phyloP scores from a whole-genome alignment of 1,139 yeast species.

The Nakaseomyces glabratus region DNA sequence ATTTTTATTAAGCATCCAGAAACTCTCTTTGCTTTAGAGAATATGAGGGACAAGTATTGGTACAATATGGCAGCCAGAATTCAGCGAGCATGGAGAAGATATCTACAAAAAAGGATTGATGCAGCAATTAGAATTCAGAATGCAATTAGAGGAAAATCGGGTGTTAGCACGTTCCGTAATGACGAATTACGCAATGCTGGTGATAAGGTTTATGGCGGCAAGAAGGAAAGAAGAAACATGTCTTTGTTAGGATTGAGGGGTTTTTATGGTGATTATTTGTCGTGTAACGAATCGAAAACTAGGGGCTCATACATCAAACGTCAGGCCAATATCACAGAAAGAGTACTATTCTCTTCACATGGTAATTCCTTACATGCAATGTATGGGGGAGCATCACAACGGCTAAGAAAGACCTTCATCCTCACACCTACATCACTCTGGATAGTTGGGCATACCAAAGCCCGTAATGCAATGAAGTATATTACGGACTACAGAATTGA shows the following conservation, averaged over 20 bases:
- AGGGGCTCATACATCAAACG: constrained; percentile 61
- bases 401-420: constrained; percentile 65
- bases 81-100: constrained; percentile 93
- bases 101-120: constrained; percentile 69
- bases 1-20: constrained; percentile 97
- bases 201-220: constrained; percentile 53
- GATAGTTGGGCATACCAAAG: constrained; percentile 61
- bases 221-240: constrained; percentile 85
- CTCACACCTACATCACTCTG: constrained; percentile 55
- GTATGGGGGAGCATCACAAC: constrained; percentile 84
- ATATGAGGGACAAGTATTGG: constrained; percentile 96
- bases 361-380: constrained; percentile 79
- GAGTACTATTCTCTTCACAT: constrained; percentile 65
- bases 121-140: constrained; percentile 81
- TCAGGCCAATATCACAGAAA: constrained; percentile 62
- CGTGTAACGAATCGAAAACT: constrained; percentile 66
- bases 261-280: constrained; percentile 90
- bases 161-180: constrained; percentile 67
- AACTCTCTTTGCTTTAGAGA: constrained; percentile 89
- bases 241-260: constrained; percentile 83
- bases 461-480: constrained; percentile 64
- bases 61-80: constrained; percentile 96
- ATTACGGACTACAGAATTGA: constrained; percentile 58
- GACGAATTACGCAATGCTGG: constrained; percentile 83
- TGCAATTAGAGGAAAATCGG: constrained; percentile 72